These are phyloP conservation scores for Torulaspora globosa DNA, from an alignment of 1,139 yeast genomes.

Conservation along the genomic window DNA sequence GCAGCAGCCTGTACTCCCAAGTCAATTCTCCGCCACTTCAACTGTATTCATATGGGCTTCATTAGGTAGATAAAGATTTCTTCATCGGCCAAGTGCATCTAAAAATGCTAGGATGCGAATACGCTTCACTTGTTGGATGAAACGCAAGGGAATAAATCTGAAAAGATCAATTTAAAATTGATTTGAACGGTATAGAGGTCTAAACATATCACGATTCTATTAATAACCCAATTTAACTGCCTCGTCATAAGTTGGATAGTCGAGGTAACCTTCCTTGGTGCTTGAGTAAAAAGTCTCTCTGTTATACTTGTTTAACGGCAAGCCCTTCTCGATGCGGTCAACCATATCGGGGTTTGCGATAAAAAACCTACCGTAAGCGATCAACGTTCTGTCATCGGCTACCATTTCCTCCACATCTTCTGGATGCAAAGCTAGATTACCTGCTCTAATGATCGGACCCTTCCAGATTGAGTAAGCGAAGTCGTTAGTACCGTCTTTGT, in stretches of 20 bases:
- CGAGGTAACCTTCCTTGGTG: slow-evolving; percentile 20
- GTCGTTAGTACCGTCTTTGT: no score
- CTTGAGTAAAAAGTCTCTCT: slow-evolving; percentile 35
- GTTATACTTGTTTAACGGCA: slow-evolving; percentile 30
- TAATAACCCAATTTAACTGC: not conserved
- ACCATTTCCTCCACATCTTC: no score
- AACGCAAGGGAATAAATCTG: not conserved
- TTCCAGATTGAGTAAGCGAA: no score
- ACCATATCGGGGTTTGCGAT: not conserved
- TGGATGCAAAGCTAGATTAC: no score
- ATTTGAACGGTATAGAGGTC: not conserved
- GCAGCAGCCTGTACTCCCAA: not conserved
- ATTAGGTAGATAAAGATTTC: not conserved
- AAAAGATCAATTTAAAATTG: not conserved
- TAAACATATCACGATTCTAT: not conserved
- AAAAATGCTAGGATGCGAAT: not conserved
- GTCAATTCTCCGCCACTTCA: not conserved
- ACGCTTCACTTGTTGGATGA: not conserved
- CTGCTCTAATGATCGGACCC: no score
- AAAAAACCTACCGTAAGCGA: no score
- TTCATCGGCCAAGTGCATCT: not conserved
- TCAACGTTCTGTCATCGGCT: no score
- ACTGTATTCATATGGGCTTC: not conserved
- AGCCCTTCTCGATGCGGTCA: slow-evolving; percentile 39
- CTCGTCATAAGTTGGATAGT: slow-evolving; percentile 14